These are phyloP conservation scores for Coemansia asiatica DNA, from an alignment of 192 early-diverging fungal genomes.

Conservation along the genomic window DNA sequence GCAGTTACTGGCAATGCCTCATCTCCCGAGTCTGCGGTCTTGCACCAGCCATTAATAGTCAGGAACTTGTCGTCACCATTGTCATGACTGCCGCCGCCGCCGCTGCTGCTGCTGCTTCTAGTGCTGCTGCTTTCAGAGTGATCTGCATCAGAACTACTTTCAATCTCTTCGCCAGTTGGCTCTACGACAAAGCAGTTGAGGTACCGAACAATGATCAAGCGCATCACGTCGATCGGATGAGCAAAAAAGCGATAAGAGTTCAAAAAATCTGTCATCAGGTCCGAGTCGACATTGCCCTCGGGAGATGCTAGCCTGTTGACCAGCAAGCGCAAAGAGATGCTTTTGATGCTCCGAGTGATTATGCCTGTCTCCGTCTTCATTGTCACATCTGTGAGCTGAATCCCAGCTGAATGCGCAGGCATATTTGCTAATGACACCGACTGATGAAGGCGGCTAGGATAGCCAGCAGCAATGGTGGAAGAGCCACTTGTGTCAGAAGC, in stretches of 20 bases:
- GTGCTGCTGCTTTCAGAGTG: conserved; percentile 7
- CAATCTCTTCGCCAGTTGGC: conserved; percentile 1
- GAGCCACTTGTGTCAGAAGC: conserved; percentile 31
- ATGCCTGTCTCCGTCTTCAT: conserved; percentile 50
- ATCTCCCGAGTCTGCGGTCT: conserved; percentile 2
- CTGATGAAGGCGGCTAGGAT: conserved; percentile 3
- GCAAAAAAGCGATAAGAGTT: conserved; percentile 69
- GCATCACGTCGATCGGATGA: conserved; percentile 62
- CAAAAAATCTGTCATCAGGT: conserved; percentile 64
- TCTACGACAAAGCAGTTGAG: conserved; percentile 54
- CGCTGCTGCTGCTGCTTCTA: neutral
- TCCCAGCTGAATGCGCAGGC: conserved; percentile 19
- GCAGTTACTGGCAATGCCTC: neutral
- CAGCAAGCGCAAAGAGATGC: conserved; percentile 48
- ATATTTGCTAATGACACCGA: conserved; percentile 12
- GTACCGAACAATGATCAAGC: conserved; percentile 64
- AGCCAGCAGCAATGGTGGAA: conserved; percentile 4
- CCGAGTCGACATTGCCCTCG: conserved; percentile 58
- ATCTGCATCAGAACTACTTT: conserved; percentile 16
- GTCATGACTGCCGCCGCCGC: neutral
- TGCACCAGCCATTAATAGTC: conserved; percentile 51
- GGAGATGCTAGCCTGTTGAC: conserved; percentile 57
- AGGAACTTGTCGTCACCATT: conserved; percentile 22
- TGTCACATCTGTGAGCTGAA: conserved; percentile 46
- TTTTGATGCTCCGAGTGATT: conserved; percentile 53